Percentiles rank a stretch among this genome's conserved stretches.
phyloP scores from a whole-genome alignment of 768 basidiomycete species.

The Clavulina sp. region DNA sequence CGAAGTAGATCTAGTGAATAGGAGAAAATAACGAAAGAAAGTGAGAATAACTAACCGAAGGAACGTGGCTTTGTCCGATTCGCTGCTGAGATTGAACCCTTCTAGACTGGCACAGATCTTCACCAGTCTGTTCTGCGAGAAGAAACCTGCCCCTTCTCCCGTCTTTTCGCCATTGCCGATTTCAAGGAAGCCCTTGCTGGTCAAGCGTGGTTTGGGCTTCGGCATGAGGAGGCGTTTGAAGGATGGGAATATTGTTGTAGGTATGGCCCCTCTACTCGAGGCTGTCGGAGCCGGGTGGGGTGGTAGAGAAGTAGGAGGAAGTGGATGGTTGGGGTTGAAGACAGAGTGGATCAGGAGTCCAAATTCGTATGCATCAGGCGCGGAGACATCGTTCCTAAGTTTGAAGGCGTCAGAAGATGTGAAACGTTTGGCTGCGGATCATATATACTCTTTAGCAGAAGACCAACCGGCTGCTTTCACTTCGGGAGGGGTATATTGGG shows the following conservation, averaged over 20 bases:
- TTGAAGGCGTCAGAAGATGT: background rate
- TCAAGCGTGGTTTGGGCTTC: conserved; percentile 60
- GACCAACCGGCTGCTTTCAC: conserved; percentile 80
- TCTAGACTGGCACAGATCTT: conserved; percentile 74
- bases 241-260: conserved; percentile 49
- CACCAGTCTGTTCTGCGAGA: conserved; percentile 62
- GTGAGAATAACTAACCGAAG: conserved; percentile 33
- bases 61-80: conserved; percentile 57
- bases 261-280: conserved; percentile 64
- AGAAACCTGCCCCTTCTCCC: conserved; percentile 54
- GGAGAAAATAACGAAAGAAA: background rate
- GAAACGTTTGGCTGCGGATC: too few species aligned
- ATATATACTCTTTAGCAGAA: conserved; percentile 63
- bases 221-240: conserved; percentile 87
- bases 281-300: conserved; percentile 65
- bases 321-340: conserved; percentile 72
- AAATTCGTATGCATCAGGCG: conserved; percentile 73
- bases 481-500: conserved; percentile 58
- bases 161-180: conserved; percentile 53
- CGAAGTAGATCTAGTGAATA: background rate
- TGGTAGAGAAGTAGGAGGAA: conserved; percentile 45
- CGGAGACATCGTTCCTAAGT: background rate
- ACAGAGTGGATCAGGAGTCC: conserved; percentile 71
- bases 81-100: conserved; percentile 62
- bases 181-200: conserved; percentile 60